Conservation (phyloP, 164 flowering plant species). For the Chimonanthus salicifolius region DNA sequence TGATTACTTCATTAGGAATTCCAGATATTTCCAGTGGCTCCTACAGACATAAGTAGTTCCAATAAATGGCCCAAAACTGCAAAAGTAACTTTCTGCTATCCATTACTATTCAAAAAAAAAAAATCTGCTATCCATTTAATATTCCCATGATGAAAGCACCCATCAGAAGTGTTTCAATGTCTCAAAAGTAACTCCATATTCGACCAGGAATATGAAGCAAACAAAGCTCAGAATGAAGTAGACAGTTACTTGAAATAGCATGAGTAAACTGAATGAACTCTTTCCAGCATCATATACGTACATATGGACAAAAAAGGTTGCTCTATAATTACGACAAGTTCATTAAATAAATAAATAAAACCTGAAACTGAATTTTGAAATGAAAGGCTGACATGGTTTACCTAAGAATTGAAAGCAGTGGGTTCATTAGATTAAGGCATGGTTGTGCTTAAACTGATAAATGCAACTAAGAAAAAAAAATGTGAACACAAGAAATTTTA, state of each 20-base stretch:
- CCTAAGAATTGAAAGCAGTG: background rate
- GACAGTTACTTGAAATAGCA: background rate
- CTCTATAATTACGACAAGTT: background rate
- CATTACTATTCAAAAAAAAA: too few relatives aligned
- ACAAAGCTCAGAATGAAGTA: background rate
- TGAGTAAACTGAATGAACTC: background rate
- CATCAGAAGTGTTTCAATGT: background rate
- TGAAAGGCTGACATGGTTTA: background rate
- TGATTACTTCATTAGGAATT: constrained; percentile 39
- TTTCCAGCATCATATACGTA: background rate
- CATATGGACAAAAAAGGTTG: background rate
- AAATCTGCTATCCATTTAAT: background rate
- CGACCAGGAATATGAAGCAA: background rate
- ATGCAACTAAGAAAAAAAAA: background rate
- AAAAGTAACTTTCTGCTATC: background rate
- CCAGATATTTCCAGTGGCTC: constrained; percentile 67
- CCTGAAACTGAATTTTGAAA: background rate
- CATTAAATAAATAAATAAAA: background rate
- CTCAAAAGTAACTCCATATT: background rate
- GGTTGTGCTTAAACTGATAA: background rate
- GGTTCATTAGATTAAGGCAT: background rate
- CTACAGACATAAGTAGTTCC: constrained; percentile 25
- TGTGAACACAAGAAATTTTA: background rate
- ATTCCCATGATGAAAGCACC: constrained; percentile 1
- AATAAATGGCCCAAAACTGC: background rate